A percentile compares a stretch with the other conserved stretches of the same genome.
Evolutionary conservation across 2,329 filamentous ascomycete species (phyloP).

Genomic region (Penicillium sclerotigenum): DNA sequence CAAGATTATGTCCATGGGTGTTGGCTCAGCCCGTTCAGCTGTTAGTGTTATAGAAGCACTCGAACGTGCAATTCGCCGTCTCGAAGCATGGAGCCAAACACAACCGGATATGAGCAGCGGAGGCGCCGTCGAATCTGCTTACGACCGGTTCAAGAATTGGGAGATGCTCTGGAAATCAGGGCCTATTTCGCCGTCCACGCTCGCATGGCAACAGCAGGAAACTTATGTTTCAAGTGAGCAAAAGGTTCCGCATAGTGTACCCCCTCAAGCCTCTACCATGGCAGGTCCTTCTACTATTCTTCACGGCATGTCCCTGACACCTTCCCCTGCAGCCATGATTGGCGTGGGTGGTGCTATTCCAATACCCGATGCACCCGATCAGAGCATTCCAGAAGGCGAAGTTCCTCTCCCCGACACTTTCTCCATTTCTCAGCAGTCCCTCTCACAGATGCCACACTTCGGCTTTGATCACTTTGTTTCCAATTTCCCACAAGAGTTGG

Average conservation of each 20-base stretch:
- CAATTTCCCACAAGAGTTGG: constrained; percentile 41
- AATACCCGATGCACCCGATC: constrained; percentile 6
- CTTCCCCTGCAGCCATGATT: constrained; percentile 11
- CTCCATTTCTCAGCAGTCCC: constrained; percentile 27
- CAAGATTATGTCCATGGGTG: constrained; percentile 53
- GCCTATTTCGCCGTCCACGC: constrained; percentile 34
- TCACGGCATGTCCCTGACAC: constrained; percentile 24
- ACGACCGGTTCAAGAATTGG: constrained; percentile 53
- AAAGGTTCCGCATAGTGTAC: constrained; percentile 8
- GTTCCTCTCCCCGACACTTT: constrained; percentile 29
- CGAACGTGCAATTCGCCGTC: constrained; percentile 47
- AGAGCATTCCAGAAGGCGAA: constrained; percentile 22
- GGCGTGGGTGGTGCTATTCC: constrained; percentile 3
- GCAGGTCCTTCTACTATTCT: constrained; percentile 15
- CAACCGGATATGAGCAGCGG: constrained; percentile 30
- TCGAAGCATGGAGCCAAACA: constrained; percentile 45
- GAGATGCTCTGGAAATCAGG: constrained; percentile 50
- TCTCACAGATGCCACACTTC: constrained; percentile 34
- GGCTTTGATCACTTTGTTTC: constrained; percentile 42
- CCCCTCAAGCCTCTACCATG: constrained; percentile 7
- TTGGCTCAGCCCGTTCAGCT: constrained; percentile 53
- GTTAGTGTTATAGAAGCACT: constrained; percentile 54
- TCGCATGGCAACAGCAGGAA: constrained; percentile 27
- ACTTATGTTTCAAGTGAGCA: constrained; percentile 10
- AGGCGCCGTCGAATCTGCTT: constrained; percentile 47